Base-by-base conservation (phyloP, 108 stramenopile genomes). In the Nannochloropsis salina region DNA sequence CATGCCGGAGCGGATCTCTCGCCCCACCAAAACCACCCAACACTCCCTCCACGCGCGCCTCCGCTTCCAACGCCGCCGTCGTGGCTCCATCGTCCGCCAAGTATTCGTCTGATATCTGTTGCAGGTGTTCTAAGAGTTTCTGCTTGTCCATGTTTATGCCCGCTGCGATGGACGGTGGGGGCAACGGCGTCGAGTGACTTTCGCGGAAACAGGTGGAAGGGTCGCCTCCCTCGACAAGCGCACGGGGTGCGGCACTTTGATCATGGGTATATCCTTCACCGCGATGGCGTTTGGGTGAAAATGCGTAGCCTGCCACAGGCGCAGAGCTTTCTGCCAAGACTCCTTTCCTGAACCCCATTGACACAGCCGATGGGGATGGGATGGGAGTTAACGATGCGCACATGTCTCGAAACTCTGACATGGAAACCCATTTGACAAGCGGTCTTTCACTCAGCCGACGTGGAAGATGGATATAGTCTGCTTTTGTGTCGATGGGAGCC, bases 31-130 rank as follows among this genome's bases (percentile, higher is more conserved):
- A 74, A n/a, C 20, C 61, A 15, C 20, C 61, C 61, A 74, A n/a
- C 20, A 74, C 61, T 74, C 61, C 61, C 61, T 74, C 61, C 61
- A 74, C 61, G 20, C 61, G 15, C n/a, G 61, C 61, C 61, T 74
- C 61, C n/a, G 61, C 15, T 8, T n/a, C 61, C n/a, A n/a, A 15
- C 4, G 61, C 61, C n/a, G 15, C 61, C 6, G 4, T n/a, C 61
- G 15, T n/a, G 15, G 61, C 61, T 6, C 61, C 61, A n/a, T 74
- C 61, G 2, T 74, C 20, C n/a, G n/a, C 5, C 20, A n/a, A 2
- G 61, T 74, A 74, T 74, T 74, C 61, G n/a, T 74, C 61, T 6
- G 61, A 74, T 4, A 74, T 74, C 20, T 74, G 20, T n/a, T 74
- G 61, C 15, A 74, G 61, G 20, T n/a, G 61, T 74, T 15, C 4